phyloP scores from a whole-genome alignment of 2,329 filamentous ascomycete genomes.

The Fusarium sp. region DNA sequence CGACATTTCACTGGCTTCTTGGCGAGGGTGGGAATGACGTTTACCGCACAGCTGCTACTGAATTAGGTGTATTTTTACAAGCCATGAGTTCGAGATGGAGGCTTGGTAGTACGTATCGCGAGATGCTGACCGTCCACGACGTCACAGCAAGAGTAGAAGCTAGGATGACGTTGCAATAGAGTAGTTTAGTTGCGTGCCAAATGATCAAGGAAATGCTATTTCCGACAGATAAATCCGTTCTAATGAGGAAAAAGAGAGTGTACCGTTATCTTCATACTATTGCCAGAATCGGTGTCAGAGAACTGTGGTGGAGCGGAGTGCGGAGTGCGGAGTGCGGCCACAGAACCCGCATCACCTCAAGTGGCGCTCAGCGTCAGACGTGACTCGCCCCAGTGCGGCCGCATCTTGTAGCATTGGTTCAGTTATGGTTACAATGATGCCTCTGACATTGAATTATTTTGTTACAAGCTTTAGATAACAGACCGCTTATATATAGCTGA shows the following conservation, averaged over 20 bases:
- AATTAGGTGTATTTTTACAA: fast-evolving
- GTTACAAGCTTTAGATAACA: fast-evolving
- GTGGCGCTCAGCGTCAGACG: neutral
- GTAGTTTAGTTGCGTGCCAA: fast-evolving
- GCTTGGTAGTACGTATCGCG: neutral
- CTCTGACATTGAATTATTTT: fast-evolving
- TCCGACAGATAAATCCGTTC: fast-evolving
- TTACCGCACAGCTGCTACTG: neutral
- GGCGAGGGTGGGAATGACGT: neutral
- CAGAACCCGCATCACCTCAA: neutral
- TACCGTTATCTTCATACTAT: no score
- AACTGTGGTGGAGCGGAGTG: neutral
- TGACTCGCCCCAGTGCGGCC: neutral
- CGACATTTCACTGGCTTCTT: neutral
- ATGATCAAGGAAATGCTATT: fast-evolving
- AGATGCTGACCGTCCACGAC: neutral
- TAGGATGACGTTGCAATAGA: neutral
- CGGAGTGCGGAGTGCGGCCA: neutral
- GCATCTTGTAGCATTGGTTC: no score
- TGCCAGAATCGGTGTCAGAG: no score
- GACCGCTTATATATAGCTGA: neutral
- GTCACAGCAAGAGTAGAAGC: neutral
- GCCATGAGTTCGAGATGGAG: neutral
- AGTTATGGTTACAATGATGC: fast-evolving
- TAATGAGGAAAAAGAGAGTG: fast-evolving